These are phyloP conservation scores for Chenopodium album DNA, from an alignment of 148 eudicot genomes.

Conservation along the genomic window DNA sequence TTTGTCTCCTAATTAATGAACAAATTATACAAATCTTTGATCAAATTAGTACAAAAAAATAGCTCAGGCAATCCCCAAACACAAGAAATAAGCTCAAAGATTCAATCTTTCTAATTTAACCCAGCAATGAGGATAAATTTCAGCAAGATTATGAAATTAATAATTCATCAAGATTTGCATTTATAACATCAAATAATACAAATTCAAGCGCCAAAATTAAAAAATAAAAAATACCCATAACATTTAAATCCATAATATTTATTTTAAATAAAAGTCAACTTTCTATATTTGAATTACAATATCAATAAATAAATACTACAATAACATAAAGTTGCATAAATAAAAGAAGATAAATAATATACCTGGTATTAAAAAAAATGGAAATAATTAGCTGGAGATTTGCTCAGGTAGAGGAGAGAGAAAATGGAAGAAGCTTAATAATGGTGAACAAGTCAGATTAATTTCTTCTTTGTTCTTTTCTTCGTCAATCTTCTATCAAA, in stretches of 20 bases:
- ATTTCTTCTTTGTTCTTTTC: slow-evolving; percentile 3
- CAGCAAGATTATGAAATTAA: neutral
- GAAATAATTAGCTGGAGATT: neutral
- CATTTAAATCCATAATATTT: neutral
- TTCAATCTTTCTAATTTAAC: too few relatives aligned
- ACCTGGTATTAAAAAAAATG: neutral
- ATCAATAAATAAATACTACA: neutral
- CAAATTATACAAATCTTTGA: neutral
- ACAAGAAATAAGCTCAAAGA: neutral
- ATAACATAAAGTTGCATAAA: neutral
- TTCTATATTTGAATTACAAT: neutral
- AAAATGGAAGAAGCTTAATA: neutral
- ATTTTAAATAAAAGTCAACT: neutral
- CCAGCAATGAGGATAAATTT: neutral
- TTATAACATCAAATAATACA: neutral
- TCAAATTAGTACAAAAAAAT: neutral
- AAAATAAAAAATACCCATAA: neutral
- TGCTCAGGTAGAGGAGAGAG: neutral
- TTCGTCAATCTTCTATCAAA: neutral
- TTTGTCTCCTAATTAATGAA: neutral
- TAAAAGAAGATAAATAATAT: neutral
- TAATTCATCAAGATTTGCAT: neutral
- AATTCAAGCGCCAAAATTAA: neutral
- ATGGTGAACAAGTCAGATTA: neutral
- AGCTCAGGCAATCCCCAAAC: neutral